phyloP scores from a whole-genome alignment of 2,329 filamentous ascomycete genomes.

The Chaetomiaceae sp. region DNA sequence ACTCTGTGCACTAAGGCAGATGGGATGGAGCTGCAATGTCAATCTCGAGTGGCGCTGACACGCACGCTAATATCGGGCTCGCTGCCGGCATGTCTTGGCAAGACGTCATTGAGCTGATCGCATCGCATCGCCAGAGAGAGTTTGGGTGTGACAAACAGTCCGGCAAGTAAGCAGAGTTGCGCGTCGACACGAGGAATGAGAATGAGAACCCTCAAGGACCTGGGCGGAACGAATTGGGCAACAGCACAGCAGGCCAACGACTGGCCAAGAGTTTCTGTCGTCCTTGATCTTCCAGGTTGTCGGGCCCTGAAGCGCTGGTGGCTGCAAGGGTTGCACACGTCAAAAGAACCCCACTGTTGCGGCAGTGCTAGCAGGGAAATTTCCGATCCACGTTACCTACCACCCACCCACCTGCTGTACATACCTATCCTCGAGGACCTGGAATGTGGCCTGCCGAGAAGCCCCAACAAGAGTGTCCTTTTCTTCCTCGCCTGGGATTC shows the following conservation, averaged over 20 bases:
- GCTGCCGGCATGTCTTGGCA: not conserved
- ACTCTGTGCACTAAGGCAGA: too few relatives aligned
- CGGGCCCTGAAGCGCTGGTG: slow-evolving; percentile 9
- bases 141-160: too few relatives aligned
- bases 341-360: slow-evolving; percentile 13
- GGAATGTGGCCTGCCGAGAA: not conserved
- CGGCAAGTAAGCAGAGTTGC: too few relatives aligned
- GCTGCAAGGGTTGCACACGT: slow-evolving; percentile 10
- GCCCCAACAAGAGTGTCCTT: not conserved
- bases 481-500: not conserved
- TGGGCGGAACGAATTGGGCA: not conserved
- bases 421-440: too few relatives aligned
- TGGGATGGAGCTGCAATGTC: too few relatives aligned
- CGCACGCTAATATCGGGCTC: not conserved
- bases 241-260: not conserved
- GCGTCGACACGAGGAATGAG: not conserved
- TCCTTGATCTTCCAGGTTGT: not conserved
- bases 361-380: slow-evolving; percentile 16
- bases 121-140: not conserved
- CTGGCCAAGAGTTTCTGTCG: not conserved
- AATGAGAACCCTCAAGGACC: not conserved
- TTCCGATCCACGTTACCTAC: slow-evolving; percentile 1
- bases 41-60: not conserved
- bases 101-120: not conserved
- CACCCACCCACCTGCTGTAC: too few relatives aligned